Percentiles rank a stretch among this genome's conserved stretches.
These are phyloP conservation scores for Leptographium radiaticola DNA, from an alignment of 2,329 filamentous ascomycete species.

Conservation along the genomic window DNA sequence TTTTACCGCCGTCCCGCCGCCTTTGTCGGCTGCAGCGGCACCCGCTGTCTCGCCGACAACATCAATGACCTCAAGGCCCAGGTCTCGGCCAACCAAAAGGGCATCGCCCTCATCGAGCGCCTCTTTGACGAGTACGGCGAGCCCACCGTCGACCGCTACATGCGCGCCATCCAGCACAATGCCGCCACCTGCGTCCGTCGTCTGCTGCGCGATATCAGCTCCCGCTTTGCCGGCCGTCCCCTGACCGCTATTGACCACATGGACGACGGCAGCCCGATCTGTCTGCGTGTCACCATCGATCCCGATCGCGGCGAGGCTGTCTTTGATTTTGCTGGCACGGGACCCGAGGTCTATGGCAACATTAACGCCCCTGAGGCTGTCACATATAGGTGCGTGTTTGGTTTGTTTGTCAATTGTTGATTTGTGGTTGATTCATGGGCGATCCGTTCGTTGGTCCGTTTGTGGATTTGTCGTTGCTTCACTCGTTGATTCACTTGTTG, in stretches of 20 bases:
- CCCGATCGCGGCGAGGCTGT: constrained; percentile 17
- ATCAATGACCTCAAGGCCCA: constrained; percentile 64
- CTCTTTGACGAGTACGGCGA: constrained; percentile 56
- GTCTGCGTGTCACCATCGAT: constrained; percentile 19
- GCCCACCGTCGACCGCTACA: constrained; percentile 34
- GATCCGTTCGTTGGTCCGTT: no score
- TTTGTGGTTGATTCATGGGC: no score
- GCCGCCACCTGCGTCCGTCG: constrained; percentile 60
- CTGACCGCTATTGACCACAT: constrained; percentile 24
- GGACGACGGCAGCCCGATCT: constrained; percentile 25
- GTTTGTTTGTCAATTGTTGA: no score
- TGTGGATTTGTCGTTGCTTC: no score
- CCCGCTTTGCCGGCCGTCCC: constrained; percentile 30
- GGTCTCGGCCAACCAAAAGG: constrained; percentile 62
- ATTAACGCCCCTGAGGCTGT: constrained; percentile 74
- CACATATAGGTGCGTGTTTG: constrained; percentile 39
- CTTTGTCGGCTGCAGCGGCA: constrained; percentile 51
- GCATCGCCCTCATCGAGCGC: constrained; percentile 55
- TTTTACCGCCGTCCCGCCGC: constrained; percentile 51
- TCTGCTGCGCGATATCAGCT: constrained; percentile 50
- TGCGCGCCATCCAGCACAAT: constrained; percentile 64
- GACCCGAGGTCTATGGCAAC: constrained; percentile 20
- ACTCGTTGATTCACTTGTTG: no score
- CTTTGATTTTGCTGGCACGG: constrained; percentile 25
- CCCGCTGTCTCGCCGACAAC: constrained; percentile 60